Conservation (phyloP, 768 basidiomycete genomes). For the Trametes maxima region DNA sequence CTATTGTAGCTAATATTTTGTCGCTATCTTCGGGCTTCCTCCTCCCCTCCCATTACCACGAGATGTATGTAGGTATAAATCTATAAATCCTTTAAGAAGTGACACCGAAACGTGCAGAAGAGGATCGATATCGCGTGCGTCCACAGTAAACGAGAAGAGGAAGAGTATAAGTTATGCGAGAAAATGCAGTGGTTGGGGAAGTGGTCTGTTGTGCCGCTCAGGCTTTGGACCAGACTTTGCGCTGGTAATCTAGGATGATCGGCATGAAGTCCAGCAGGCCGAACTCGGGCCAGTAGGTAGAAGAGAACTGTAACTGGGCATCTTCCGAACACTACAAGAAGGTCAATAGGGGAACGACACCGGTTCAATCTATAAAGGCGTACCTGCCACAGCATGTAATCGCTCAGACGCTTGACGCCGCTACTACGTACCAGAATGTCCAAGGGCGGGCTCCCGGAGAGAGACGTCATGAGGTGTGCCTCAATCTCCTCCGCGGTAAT, state of each 20-base stretch:
- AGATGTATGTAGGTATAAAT: background rate
- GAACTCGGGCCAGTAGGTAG: constrained; percentile 92
- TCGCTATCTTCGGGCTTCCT: background rate
- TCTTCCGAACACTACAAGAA: constrained; percentile 69
- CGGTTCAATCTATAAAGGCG: constrained; percentile 28
- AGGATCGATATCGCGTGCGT: no score
- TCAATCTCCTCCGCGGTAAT: constrained; percentile 74
- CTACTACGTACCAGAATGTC: constrained; percentile 92
- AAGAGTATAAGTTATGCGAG: constrained; percentile 12
- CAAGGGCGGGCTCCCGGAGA: constrained; percentile 71
- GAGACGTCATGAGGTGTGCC: constrained; percentile 63
- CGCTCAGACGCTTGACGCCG: constrained; percentile 85
- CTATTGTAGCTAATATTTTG: background rate
- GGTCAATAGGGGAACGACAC: background rate
- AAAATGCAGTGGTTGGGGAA: background rate
- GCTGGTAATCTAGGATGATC: constrained; percentile 86
- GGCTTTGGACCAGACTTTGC: constrained; percentile 55
- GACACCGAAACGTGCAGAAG: no score
- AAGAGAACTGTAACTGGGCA: constrained; percentile 85
- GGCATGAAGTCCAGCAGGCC: constrained; percentile 85
- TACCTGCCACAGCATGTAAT: constrained; percentile 97
- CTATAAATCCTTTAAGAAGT: no score
- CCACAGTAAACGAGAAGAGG: background rate
- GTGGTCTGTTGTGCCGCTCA: background rate
- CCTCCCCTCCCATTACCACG: background rate